Evolutionary conservation across 768 basidiomycete genomes (phyloP), one percentile per base, ranked within the genome.

Genomic region (Podaxis sp.): DNA sequence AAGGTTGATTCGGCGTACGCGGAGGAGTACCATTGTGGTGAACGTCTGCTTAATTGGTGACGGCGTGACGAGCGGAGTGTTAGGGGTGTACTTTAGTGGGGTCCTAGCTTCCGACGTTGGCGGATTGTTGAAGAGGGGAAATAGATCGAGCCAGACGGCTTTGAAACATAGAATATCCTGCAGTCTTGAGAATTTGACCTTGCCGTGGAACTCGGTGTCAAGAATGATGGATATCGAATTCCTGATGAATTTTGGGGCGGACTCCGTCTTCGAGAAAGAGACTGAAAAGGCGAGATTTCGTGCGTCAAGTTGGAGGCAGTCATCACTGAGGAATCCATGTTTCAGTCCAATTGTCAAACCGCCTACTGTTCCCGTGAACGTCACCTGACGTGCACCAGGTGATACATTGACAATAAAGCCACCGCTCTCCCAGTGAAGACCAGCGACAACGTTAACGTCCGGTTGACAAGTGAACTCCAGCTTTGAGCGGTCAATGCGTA

Each of bases 151-250:
- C 93, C 95, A 96, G 12, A 96, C 93, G 4, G 95, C 94, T 73
- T 96, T 96, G 83, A 96, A 94, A 73, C 93, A 95, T 19, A 98
- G 80, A 58, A 96, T 87, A 70, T 97, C 95, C 74, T 96, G 95
- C 30, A 97, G 75, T 12, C 95, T 87, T 3, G 92, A 92, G 69
- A 98, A 89, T 22, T 88, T 86, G 44, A 96, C 82, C 5, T 82
- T 87, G 0, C 90, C 92, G 3, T 87, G 79, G 59, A 98, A 84
- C 70, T 93, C 90, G 0, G 95, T 95, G 70, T 94, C 93, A n/a
- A 95, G 71, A 6, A 91, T 82, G 44, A 93, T 73, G 0, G 93
- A 94, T 4, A 96, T 73, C 2, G 82, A 85, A 64, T 79, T 86
- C 55, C 80, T 74, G 2, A 75, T 66, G 9, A 72, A 68, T 28